Base-by-base conservation (phyloP, 805 yeast species). In the Wickerhamomyces rabaulensis region DNA sequence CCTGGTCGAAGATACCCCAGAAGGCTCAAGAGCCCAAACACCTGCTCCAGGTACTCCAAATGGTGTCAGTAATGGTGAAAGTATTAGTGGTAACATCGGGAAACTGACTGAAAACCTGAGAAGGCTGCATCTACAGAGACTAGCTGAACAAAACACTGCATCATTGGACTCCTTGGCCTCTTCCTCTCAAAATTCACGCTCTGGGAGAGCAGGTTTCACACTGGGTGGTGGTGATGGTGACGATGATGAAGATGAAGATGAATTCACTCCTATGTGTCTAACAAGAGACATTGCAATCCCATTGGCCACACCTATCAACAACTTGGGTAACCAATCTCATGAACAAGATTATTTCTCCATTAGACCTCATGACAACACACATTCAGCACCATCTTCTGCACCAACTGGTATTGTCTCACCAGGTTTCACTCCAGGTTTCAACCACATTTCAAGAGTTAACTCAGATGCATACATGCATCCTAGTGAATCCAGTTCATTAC, bases 381-480 rank as follows among this genome's bases (percentile, higher is more conserved):
- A 25, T 12, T 12, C 42, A 2, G 23, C 41, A 5, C 16, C 42
- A 15, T 26, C 41, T 6, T 20, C 44, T 13, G 9, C 35, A 15
- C 27, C 43, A 7, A 49, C 43, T 20, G 63, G 53, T 2, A 39
- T 55, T 6, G 37, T 50, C 41, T 64, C 69, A 1, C 78, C 82
- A 1, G 78, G 77, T 9, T 38, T 59, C 6, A 70, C 85, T 1
- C 88, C 90, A 0, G 80, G 76, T 0, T 56, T 66, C 10, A 81
- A 68, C 45, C 76, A 82, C 56, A 61, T 82, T 41, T 80, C 90
- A 3, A 70, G 90, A 46, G 78, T 70, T 15, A 76, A 74, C 44
- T 82, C 89, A 1, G 74, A 67, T 31, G 53, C 10, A 5, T 3
- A 33, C 12, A n/a, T 33, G 56, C 15, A 66, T 67, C 20, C 46